Evolutionary conservation across 352 stramenopile genomes (phyloP), one percentile per base, ranked within the genome.

Genomic region (Pythium graminicola): DNA sequence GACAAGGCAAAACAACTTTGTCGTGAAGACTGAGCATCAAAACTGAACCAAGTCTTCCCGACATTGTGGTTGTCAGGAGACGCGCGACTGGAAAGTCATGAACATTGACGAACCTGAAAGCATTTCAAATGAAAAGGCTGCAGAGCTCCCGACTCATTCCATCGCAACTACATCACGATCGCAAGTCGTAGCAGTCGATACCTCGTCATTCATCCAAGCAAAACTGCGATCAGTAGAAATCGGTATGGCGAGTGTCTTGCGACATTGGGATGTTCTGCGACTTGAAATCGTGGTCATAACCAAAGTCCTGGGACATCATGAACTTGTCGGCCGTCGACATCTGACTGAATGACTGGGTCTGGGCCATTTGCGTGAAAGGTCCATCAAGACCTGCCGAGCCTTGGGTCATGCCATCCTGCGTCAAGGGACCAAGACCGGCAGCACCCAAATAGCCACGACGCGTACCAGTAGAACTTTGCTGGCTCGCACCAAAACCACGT

Each of bases 341-440:
- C 59, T 93, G 83, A 50, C 81, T 91, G 57, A 93, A 93, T 22
- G 80, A 85, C 60, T 93, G 83, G 16, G 83, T 90, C 57, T 89
- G 78, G 1, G 71, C 79, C 39, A 61, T 55, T 50, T 93, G 83
- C 40, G 83, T 93, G 62, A 93, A 93, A 8, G 81, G 82, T 6
- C 71, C 74, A 23, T 89, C 81, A 41, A 90, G 43, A 20, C 66
- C 76, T 17, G 81, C 54, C 6, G 72, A 81, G 0, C 62, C 72
- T 50, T 85, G 73, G 4, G 75, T 85, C 66, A 93, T 67, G 11
- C 76, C 75, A 24, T 90, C 76, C 55, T 93, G 83, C 17, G 83
- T 91, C 47, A 91, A 57, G 3, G 83, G 79, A 6, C 78, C 81
- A 49, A 84, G 73, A 32, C 60, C 65, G 17, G n/a, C n/a, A n/a